phyloP scores from a whole-genome alignment of 1,284 basidiomycete species.

The Heterobasidion annosum region DNA sequence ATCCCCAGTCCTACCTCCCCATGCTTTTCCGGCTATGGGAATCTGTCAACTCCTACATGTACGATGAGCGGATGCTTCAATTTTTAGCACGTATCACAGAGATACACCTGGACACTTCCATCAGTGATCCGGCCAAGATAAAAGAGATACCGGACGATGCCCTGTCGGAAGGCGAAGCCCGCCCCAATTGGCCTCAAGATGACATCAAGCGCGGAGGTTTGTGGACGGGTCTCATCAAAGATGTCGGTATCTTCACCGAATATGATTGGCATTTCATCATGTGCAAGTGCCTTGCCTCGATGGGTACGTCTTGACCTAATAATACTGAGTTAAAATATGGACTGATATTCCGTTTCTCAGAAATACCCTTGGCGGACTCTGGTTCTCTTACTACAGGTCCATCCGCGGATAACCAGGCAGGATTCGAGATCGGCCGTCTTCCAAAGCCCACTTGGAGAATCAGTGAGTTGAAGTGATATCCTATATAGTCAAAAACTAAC shows the following conservation, averaged over 20 bases:
- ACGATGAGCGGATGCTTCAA: slow-evolving; percentile 75
- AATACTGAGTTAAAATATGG: slow-evolving; percentile 1
- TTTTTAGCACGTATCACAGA: slow-evolving; percentile 65
- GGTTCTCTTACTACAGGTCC: slow-evolving; percentile 67
- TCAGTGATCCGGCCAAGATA: slow-evolving; percentile 63
- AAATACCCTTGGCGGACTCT: slow-evolving; percentile 63
- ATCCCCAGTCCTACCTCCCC: slow-evolving; percentile 75
- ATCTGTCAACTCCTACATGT: slow-evolving; percentile 76
- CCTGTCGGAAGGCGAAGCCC: slow-evolving; percentile 49
- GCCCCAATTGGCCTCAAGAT: slow-evolving; percentile 46
- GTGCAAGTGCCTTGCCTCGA: slow-evolving; percentile 84
- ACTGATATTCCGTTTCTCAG: slow-evolving; percentile 22
- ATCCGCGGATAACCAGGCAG: slow-evolving; percentile 54
- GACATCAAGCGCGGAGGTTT: slow-evolving; percentile 28
- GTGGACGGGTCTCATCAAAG: slow-evolving; percentile 71
- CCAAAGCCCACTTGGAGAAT: slow-evolving; percentile 66
- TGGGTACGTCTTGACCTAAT: slow-evolving; percentile 48
- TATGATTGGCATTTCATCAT: slow-evolving; percentile 85
- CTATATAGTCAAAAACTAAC: neutral
- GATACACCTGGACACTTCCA: slow-evolving; percentile 63
- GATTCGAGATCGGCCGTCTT: slow-evolving; percentile 58
- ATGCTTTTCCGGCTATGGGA: slow-evolving; percentile 79
- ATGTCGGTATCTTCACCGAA: slow-evolving; percentile 83
- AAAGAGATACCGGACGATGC: slow-evolving; percentile 65
- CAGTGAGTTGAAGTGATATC: slow-evolving; percentile 29